Conservation (phyloP, 768 basidiomycete species). For the Mycena maculata region DNA sequence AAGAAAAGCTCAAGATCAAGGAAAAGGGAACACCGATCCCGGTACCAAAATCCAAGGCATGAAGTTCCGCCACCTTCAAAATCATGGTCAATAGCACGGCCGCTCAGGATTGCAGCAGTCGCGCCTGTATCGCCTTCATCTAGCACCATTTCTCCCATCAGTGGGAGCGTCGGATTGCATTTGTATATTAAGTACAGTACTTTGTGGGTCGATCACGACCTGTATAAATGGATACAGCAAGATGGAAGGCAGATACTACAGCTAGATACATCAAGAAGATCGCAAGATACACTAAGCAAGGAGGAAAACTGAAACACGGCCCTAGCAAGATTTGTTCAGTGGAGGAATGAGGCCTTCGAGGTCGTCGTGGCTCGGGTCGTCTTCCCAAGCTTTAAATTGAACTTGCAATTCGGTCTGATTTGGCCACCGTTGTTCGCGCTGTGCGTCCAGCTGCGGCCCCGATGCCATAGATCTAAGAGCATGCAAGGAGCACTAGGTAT, state of each 20-base stretch:
- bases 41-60: too few relatives aligned
- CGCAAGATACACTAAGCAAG: constrained; percentile 9
- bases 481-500: constrained; percentile 75
- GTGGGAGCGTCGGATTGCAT: background rate
- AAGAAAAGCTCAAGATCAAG: background rate
- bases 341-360: constrained; percentile 54
- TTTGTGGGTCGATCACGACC: background rate
- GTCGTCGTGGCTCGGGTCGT: constrained; percentile 63
- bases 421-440: constrained; percentile 86
- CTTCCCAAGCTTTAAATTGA: constrained; percentile 68
- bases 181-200: background rate
- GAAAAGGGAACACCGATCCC: background rate
- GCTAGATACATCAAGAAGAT: constrained; percentile 19
- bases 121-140: background rate
- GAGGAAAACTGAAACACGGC: background rate
- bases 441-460: constrained; percentile 78
- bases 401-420: constrained; percentile 59
- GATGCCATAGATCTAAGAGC: constrained; percentile 77
- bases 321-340: background rate
- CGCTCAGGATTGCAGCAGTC: background rate
- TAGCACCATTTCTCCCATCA: background rate
- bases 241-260: constrained; percentile 2
- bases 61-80: too few relatives aligned
- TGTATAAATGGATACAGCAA: constrained; percentile 21
- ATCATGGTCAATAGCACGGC: background rate